These are phyloP conservation scores for Fusarium sororula DNA, from an alignment of 2,329 filamentous ascomycete species.

Conservation along the genomic window DNA sequence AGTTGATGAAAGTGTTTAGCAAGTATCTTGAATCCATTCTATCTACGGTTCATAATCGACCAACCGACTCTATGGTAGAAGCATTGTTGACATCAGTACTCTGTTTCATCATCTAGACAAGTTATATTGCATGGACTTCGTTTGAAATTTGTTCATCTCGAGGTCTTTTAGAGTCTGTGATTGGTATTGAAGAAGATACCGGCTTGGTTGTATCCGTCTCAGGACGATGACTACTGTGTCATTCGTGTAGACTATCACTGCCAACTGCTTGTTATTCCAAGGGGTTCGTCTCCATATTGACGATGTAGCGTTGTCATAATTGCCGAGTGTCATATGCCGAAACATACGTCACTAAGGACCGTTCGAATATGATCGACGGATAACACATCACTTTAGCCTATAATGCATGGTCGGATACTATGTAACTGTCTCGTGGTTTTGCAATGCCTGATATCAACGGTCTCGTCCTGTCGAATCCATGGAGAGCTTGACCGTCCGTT, in stretches of 20 bases:
- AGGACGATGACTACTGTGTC: background rate
- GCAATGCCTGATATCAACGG: conserved; percentile 2
- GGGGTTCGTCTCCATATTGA: background rate
- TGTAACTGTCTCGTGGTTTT: background rate
- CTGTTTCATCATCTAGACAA: background rate
- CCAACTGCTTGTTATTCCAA: background rate
- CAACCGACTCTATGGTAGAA: background rate
- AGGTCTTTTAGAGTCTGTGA: background rate
- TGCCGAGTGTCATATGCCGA: conserved; percentile 11
- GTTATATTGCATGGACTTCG: background rate
- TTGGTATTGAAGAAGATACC: background rate
- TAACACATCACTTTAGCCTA: conserved; percentile 12
- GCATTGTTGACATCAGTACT: background rate
- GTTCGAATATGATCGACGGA: conserved; percentile 9
- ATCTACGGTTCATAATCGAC: background rate
- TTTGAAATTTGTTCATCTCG: background rate
- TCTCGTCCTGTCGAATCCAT: background rate
- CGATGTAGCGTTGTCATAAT: background rate
- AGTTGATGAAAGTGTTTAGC: background rate
- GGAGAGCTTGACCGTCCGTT: conserved; percentile 1
- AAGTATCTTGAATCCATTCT: background rate
- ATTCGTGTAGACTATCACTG: background rate
- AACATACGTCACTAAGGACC: conserved; percentile 13
- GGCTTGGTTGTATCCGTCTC: background rate
- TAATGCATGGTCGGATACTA: background rate